Evolutionary conservation across 306 rosid species (phyloP).

Genomic region (Luffa acutangula): DNA sequence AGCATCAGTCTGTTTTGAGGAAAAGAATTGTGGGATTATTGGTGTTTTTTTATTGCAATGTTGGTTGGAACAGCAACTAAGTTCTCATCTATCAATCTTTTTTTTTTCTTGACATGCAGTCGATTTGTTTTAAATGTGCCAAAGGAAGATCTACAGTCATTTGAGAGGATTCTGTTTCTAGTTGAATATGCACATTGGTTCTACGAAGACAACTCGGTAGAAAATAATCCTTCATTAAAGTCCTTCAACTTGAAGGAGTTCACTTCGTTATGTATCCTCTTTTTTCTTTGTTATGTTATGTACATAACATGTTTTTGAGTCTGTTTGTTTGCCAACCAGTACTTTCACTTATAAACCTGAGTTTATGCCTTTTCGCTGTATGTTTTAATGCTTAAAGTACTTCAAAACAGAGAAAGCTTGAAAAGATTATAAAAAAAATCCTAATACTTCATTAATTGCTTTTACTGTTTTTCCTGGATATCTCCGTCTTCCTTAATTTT

Average conservation of each 20-base stretch:
- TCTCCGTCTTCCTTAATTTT: conserved; percentile 41
- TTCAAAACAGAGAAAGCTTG: not conserved
- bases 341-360: not conserved
- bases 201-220: conserved; percentile 96
- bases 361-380: not conserved
- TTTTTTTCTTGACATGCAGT: conserved; percentile 34
- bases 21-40: not conserved
- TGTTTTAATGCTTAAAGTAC: not conserved
- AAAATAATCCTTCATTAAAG: conserved; percentile 84
- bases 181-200: conserved; percentile 99
- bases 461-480: not conserved
- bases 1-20: not conserved
- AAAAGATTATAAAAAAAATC: not conserved
- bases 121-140: conserved; percentile 96
- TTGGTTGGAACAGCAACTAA: not conserved
- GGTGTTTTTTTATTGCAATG: not conserved
- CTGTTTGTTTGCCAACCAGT: not conserved
- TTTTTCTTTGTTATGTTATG: too few relatives aligned
- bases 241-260: conserved; percentile 93
- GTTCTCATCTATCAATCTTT: not conserved
- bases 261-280: conserved; percentile 80
- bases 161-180: conserved; percentile 88
- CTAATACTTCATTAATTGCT: not conserved
- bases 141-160: conserved; percentile 91
- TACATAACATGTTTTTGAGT: not conserved